Conservation (phyloP, 371 early-diverging fungal genomes). For the Rhizomucor miehei region DNA sequence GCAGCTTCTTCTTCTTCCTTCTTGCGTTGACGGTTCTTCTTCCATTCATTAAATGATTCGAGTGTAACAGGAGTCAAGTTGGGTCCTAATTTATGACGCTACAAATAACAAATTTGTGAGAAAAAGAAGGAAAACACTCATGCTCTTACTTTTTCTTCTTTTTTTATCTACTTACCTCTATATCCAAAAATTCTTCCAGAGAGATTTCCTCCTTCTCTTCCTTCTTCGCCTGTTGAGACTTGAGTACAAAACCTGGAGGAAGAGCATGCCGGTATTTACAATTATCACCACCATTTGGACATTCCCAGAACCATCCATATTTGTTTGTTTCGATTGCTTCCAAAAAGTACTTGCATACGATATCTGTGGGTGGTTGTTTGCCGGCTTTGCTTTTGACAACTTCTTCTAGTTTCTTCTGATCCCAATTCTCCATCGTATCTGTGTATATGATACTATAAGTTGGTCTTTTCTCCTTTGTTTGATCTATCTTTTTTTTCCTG, state of each 20-base stretch:
- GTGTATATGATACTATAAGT: not conserved
- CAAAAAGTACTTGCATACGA: constrained; percentile 99
- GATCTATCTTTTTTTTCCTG: not conserved
- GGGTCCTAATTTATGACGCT: constrained; percentile 92
- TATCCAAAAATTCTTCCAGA: constrained; percentile 95
- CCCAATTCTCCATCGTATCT: constrained; percentile 97
- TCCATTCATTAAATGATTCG: constrained; percentile 96
- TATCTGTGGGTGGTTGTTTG: constrained; percentile 90
- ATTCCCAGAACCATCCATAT: constrained; percentile 99
- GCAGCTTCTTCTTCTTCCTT: constrained; percentile 70
- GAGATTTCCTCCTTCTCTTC: constrained; percentile 82
- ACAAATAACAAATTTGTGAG: constrained; percentile 2
- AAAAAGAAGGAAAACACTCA: constrained; percentile 2
- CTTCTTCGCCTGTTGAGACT: constrained; percentile 79
- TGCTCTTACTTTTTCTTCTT: not conserved
- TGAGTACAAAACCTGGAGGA: constrained; percentile 97
- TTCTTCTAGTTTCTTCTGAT: constrained; percentile 86
- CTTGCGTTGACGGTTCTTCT: constrained; percentile 78
- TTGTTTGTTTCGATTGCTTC: constrained; percentile 97
- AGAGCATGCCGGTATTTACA: constrained; percentile 97
- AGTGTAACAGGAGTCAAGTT: constrained; percentile 96
- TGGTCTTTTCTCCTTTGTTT: not conserved
- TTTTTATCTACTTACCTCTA: constrained; percentile 60
- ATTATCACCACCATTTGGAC: constrained; percentile 85
- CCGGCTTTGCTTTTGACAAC: constrained; percentile 86